These are phyloP conservation scores for Monosporozyma aquatica DNA, from an alignment of 805 yeast genomes.

Conservation along the genomic window DNA sequence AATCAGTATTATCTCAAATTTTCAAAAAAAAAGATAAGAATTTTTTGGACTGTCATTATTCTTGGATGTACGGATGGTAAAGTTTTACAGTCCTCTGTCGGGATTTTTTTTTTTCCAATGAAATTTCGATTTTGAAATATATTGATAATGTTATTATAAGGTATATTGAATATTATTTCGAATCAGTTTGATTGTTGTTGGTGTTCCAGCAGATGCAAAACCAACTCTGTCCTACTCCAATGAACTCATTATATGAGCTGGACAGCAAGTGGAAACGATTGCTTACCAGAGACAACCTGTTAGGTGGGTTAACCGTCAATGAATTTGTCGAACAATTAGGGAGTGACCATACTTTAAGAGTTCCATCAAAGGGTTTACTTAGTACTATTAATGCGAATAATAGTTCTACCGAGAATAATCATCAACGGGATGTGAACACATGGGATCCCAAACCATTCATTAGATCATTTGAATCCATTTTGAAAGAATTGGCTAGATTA, in stretches of 20 bases:
- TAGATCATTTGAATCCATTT: slow-evolving; percentile 80
- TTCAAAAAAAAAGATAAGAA: neutral
- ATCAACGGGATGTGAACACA: neutral
- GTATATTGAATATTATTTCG: neutral
- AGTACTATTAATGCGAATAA: neutral
- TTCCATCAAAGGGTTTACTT: slow-evolving; percentile 5
- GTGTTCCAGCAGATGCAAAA: too few relatives aligned
- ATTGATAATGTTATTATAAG: neutral
- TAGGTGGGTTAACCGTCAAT: slow-evolving; percentile 61
- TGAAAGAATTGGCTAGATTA: slow-evolving; percentile 58
- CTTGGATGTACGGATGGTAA: too few relatives aligned
- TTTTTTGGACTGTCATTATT: too few relatives aligned
- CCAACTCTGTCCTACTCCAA: too few relatives aligned
- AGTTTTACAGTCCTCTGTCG: neutral
- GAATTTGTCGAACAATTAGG: slow-evolving; percentile 77
- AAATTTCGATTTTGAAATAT: neutral
- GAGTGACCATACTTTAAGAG: slow-evolving; percentile 42
- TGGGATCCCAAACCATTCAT: slow-evolving; percentile 88
- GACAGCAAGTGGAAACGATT: slow-evolving; percentile 54
- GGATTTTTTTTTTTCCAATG: too few relatives aligned
- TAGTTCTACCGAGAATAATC: neutral
- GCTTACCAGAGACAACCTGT: slow-evolving; percentile 51
- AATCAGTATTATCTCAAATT: neutral
- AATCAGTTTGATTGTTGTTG: too few relatives aligned
- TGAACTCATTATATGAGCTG: slow-evolving; percentile 45